A percentile compares a stretch with the other conserved stretches of the same genome.
phyloP scores from a whole-genome alignment of 2,329 filamentous ascomycete genomes.

The Paraphoma sp. region DNA sequence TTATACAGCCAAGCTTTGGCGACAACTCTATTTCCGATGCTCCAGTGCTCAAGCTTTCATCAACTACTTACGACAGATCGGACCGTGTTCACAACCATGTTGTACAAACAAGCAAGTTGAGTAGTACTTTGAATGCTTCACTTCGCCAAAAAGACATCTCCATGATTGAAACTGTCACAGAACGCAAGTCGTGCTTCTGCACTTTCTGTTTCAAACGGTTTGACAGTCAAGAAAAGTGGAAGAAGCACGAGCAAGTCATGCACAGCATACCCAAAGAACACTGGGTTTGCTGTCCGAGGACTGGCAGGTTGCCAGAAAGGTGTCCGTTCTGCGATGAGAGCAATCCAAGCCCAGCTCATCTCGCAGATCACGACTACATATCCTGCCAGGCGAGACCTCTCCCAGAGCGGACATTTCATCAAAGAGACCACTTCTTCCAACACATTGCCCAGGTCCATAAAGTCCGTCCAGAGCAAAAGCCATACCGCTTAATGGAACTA shows the following conservation, averaged over 20 bases:
- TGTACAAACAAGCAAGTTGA: constrained; percentile 21
- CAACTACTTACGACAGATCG: too few species aligned
- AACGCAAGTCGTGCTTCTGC: constrained; percentile 20
- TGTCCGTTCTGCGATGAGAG: constrained; percentile 59
- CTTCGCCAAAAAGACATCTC: constrained; percentile 3
- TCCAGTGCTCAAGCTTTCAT: too few species aligned
- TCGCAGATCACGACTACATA: constrained; percentile 59
- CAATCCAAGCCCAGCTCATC: constrained; percentile 55
- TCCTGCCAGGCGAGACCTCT: constrained; percentile 65
- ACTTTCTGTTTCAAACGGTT: constrained; percentile 35
- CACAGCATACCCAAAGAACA: constrained; percentile 56
- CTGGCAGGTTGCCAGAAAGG: constrained; percentile 45
- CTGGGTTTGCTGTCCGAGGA: constrained; percentile 32
- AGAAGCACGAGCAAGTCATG: constrained; percentile 68
- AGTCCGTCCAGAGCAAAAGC: constrained; percentile 47
- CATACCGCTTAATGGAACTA: constrained; percentile 39
- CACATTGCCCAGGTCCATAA: constrained; percentile 58
- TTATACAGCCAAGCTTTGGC: background rate
- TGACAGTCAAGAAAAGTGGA: constrained; percentile 60
- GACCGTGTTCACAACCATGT: background rate
- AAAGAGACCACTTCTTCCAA: constrained; percentile 59
- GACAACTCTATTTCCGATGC: background rate
- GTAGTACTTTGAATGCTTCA: constrained; percentile 17
- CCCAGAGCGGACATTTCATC: constrained; percentile 60
- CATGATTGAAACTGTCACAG: too few species aligned